Conservation (phyloP, 1,139 yeast genomes). For the Yamadazyma siamensis region DNA sequence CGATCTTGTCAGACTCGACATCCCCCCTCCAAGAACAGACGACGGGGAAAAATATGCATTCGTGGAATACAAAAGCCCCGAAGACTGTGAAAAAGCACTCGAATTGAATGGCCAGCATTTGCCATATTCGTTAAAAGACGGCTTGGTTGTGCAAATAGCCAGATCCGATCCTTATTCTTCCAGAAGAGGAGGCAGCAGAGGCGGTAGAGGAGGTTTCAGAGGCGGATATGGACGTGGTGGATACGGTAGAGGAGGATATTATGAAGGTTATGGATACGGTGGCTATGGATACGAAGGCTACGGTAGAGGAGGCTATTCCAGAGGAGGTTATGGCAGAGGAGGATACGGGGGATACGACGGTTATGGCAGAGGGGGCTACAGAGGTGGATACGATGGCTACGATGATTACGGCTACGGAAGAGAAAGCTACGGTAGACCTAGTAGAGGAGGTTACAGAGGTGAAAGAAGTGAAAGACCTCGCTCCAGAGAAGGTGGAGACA, state of each 20-base stretch:
- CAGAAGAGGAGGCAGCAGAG: constrained; percentile 32
- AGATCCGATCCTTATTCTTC: constrained; percentile 50
- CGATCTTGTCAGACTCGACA: constrained; percentile 61
- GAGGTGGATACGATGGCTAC: constrained; percentile 16
- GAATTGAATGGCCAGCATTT: constrained; percentile 46
- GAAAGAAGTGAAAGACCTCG: constrained; percentile 14
- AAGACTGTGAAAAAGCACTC: constrained; percentile 62
- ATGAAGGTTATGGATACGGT: constrained; percentile 6
- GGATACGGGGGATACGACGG: constrained; percentile 21
- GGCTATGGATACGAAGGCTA: constrained; percentile 10
- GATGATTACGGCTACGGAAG: constrained; percentile 6
- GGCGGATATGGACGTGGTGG: constrained; percentile 22
- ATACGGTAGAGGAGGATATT: constrained; percentile 8
- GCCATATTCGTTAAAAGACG: constrained; percentile 35
- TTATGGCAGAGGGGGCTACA: constrained; percentile 14
- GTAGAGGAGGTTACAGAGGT: constrained; percentile 4
- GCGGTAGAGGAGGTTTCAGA: constrained; percentile 19
- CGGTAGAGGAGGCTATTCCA: constrained; percentile 17
- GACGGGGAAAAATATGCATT: constrained; percentile 70
- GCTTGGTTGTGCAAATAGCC: constrained; percentile 57
- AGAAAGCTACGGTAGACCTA: constrained; percentile 9
- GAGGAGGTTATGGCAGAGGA: constrained; percentile 19
- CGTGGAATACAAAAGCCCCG: constrained; percentile 59
- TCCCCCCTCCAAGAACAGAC: constrained; percentile 66
- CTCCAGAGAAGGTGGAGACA: constrained; percentile 14